These are phyloP conservation scores for Rhodotorula mucilaginosa DNA, from an alignment of 1,284 basidiomycete genomes.

Conservation along the genomic window DNA sequence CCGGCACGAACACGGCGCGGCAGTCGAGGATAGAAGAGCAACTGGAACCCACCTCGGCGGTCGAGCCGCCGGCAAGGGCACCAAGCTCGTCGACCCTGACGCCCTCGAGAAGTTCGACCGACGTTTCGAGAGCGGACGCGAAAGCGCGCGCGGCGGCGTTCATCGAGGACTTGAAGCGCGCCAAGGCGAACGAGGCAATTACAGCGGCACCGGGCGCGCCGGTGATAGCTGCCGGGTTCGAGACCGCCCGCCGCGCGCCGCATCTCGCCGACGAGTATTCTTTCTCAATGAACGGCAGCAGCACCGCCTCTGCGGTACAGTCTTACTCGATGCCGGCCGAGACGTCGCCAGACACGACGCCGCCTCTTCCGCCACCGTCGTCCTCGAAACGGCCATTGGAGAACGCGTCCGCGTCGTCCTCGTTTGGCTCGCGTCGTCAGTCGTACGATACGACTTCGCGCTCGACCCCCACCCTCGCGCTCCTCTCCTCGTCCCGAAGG, in stretches of 20 bases:
- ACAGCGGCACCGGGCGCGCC: not conserved
- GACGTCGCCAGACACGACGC: not conserved
- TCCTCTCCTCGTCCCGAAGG: too few relatives aligned
- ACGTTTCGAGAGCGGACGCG: conserved; percentile 14
- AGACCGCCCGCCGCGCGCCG: too few relatives aligned
- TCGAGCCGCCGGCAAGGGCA: not conserved
- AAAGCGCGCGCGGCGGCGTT: conserved; percentile 33
- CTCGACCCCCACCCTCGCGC: not conserved
- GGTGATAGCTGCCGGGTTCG: too few relatives aligned
- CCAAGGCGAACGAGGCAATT: conserved; percentile 1
- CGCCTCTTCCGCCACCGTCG: not conserved
- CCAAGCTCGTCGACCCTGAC: not conserved
- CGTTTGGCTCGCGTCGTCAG: not conserved
- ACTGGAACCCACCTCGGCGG: not conserved
- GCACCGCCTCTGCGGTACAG: too few relatives aligned
- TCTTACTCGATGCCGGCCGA: not conserved
- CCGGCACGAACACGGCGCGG: not conserved
- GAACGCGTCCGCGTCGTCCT: not conserved
- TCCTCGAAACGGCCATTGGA: conserved; percentile 2
- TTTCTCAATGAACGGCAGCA: too few relatives aligned
- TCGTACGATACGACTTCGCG: not conserved
- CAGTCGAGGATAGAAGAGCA: not conserved
- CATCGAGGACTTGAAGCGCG: conserved; percentile 31
- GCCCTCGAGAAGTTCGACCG: not conserved
- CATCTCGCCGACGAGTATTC: too few relatives aligned